Percentiles rank a stretch among this genome's conserved stretches.
phyloP scores from a whole-genome alignment of 73 alveolate species.

The Paramecium bursaria region DNA sequence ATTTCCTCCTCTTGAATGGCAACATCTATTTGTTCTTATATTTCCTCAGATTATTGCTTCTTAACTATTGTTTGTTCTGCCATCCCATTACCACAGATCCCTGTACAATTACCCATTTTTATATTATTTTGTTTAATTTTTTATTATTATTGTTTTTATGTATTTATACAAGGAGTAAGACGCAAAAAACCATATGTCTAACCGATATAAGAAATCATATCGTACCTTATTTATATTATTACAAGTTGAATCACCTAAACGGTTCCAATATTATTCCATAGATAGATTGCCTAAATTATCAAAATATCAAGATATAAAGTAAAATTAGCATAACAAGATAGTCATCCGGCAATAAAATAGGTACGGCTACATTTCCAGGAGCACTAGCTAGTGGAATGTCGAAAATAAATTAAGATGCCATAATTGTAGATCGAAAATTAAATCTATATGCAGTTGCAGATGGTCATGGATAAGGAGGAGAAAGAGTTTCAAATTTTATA shows the following conservation, averaged over 20 bases:
- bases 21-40: not conserved
- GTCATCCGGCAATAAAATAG: slow-evolving; percentile 34
- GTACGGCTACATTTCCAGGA: slow-evolving; percentile 32
- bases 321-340: not conserved
- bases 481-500: slow-evolving; percentile 37
- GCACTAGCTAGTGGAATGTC: slow-evolving; percentile 3
- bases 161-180: too few relatives aligned
- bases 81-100: slow-evolving; percentile 46
- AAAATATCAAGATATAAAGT: not conserved
- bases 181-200: too few relatives aligned
- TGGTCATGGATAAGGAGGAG: slow-evolving; percentile 56
- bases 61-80: slow-evolving; percentile 47
- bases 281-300: slow-evolving; percentile 47
- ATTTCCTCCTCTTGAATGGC: not conserved
- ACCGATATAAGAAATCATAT: too few relatives aligned
- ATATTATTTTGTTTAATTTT: too few relatives aligned
- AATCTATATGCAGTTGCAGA: slow-evolving; percentile 57
- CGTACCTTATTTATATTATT: too few relatives aligned
- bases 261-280: slow-evolving; percentile 8
- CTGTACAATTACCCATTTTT: slow-evolving; percentile 59
- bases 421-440: slow-evolving; percentile 10
- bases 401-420: slow-evolving; percentile 35
- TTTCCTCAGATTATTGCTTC: not conserved
- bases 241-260: slow-evolving; percentile 52
- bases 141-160: too few relatives aligned